These are phyloP conservation scores for Hymenotorrendiella dingleyae DNA, from an alignment of 2,329 filamentous ascomycete genomes.

Conservation along the genomic window DNA sequence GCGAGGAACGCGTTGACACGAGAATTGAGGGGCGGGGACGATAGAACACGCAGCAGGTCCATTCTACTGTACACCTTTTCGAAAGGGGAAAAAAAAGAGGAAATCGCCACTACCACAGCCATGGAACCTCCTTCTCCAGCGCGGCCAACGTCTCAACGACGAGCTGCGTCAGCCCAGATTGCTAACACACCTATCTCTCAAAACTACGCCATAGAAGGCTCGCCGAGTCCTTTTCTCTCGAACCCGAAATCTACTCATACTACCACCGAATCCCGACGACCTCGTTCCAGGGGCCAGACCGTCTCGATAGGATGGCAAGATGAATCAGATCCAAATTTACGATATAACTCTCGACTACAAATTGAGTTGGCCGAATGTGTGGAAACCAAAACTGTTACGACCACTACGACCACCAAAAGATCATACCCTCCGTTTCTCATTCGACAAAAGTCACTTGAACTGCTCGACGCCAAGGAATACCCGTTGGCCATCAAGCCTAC, in stretches of 20 bases:
- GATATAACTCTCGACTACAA: constrained; percentile 27
- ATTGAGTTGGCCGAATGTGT: constrained; percentile 58
- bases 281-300: constrained; percentile 20
- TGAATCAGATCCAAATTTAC: constrained; percentile 19
- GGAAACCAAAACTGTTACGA: constrained; percentile 72
- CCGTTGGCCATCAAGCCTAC: constrained; percentile 80
- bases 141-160: constrained; percentile 18
- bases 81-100: too few species aligned
- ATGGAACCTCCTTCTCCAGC: constrained; percentile 28
- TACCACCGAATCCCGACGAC: constrained; percentile 17
- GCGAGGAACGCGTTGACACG: constrained; percentile 24
- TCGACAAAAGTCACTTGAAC: constrained; percentile 55
- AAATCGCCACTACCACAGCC: too few species aligned
- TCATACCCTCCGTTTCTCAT: constrained; percentile 82
- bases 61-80: too few species aligned
- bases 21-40: constrained; percentile 19
- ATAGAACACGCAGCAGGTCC: constrained; percentile 8
- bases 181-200: constrained; percentile 8
- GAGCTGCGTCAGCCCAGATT: constrained; percentile 14
- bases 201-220: constrained; percentile 18
- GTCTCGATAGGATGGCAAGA: constrained; percentile 27
- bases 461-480: constrained; percentile 83
- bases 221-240: constrained; percentile 25
- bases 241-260: constrained; percentile 18
- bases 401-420: constrained; percentile 82